Evolutionary conservation across 768 basidiomycete species (phyloP), one percentile per base, ranked within the genome.

Genomic region (Exsudoporus frostii): DNA sequence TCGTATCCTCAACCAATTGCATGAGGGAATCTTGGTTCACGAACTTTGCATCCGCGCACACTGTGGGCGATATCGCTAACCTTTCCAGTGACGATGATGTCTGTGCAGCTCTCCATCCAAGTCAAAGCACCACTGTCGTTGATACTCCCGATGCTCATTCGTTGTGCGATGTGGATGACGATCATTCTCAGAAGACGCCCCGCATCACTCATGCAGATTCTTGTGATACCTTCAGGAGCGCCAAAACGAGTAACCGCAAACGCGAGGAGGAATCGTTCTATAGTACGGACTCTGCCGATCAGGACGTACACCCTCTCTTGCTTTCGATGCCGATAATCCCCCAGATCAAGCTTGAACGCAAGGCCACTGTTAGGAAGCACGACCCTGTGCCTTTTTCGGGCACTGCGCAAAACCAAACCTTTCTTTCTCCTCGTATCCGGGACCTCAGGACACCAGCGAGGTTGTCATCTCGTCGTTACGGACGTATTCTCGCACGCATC

Each of bases 271-370:
- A 52, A 13, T 65, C 68, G 3, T 40, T 65, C 0, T 67, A 69
- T 13, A 62, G 63, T 44, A 53, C 40, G 54, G 58, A 61, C 40
- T 69, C 68, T 17, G 63, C 65, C 20, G 58, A 67, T 42, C 56
- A 62, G 20, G 63, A 65, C 6, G 51, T 48, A 2, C 63, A 67
- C 41, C 48, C 50, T 2, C 20, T 57, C 33, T 52, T 67, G 43
- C 58, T 67, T 44, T 65, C 67, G 5, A 69, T 65, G 50, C 65
- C 66, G 6, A 51, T 58, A 1, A 70, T 67, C n/a, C 65, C 65
- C 27, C 55, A 46, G 45, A 67, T 67, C 46, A 64, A 54, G 25
- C 62, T 67, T 3, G 56, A 67, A 24, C 64, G 64, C 42, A 66
- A 61, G 25, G 64, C 64, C 25, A 65, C 64, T 7, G 41, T 66